Evolutionary conservation across 352 stramenopile species (phyloP).

Genomic region (Phytophthora nicotianae): DNA sequence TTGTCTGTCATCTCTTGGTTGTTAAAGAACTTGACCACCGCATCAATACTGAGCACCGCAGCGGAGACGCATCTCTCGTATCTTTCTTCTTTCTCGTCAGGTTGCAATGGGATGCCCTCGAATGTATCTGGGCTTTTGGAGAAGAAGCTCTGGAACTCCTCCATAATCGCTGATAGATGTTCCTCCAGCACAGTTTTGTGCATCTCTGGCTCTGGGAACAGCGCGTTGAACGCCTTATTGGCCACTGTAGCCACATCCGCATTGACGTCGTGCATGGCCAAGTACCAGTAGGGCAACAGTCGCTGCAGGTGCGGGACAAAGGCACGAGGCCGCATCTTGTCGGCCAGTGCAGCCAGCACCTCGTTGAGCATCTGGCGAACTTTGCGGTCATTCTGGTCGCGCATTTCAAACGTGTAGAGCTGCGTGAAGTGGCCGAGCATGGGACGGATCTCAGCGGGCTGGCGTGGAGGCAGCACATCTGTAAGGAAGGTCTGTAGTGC

Average conservation of each 20-base stretch:
- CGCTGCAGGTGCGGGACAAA: conserved; percentile 75
- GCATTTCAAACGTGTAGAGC: conserved; percentile 80
- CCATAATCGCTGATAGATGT: conserved; percentile 51
- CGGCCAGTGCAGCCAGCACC: conserved; percentile 57
- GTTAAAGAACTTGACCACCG: conserved; percentile 57
- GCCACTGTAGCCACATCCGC: conserved; percentile 55
- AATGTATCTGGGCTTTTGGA: conserved; percentile 64
- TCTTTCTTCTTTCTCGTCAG: conserved; percentile 74
- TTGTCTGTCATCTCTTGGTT: conserved; percentile 44
- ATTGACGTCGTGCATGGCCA: conserved; percentile 83
- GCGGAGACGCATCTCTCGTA: conserved; percentile 75
- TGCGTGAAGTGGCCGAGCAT: conserved; percentile 83
- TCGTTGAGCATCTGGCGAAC: conserved; percentile 80
- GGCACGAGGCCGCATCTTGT: conserved; percentile 72
- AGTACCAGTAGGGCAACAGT: conserved; percentile 78
- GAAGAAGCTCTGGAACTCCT: conserved; percentile 73
- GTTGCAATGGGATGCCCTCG: conserved; percentile 59
- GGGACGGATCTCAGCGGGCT: conserved; percentile 58
- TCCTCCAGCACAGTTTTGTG: conserved; percentile 43
- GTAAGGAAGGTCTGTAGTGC: conserved; percentile 65
- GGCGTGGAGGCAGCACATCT: conserved; percentile 66
- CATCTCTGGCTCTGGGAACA: conserved; percentile 51
- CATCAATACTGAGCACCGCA: conserved; percentile 62
- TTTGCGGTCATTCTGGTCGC: conserved; percentile 85
- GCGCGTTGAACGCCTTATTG: conserved; percentile 52